Conservation (phyloP, 495 filamentous ascomycete species). For the Penicillium roqueforti region DNA sequence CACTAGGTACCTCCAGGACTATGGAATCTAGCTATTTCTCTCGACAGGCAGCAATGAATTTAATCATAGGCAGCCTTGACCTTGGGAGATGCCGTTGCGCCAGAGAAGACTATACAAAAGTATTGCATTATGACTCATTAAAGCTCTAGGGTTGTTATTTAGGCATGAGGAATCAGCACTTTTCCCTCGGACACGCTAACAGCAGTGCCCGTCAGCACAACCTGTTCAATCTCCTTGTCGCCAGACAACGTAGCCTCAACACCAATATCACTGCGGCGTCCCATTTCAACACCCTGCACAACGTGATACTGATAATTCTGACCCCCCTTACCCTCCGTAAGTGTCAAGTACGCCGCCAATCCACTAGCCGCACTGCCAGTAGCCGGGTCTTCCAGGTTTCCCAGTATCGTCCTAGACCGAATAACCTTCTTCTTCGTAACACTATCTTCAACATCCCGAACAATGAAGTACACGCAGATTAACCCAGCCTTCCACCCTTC, state of each 20-base stretch:
- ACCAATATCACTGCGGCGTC: conserved; percentile 57
- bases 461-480: conserved; percentile 56
- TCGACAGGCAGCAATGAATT: no score
- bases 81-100: no score
- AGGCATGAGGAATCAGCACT: conserved; percentile 26
- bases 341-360: conserved; percentile 54
- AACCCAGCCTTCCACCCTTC: conserved; percentile 54
- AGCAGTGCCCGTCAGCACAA: conserved; percentile 53
- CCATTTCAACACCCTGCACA: conserved; percentile 79
- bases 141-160: not conserved
- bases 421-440: conserved; percentile 29
- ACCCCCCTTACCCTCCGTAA: conserved; percentile 34
- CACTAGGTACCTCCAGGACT: no score
- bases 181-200: conserved; percentile 56
- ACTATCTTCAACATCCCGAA: conserved; percentile 34
- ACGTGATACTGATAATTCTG: conserved; percentile 44
- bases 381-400: conserved; percentile 60
- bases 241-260: conserved; percentile 37
- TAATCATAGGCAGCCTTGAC: no score
- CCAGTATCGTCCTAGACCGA: conserved; percentile 50
- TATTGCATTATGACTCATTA: not conserved
- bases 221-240: conserved; percentile 38
- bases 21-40: no score
- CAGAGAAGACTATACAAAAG: no score
- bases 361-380: conserved; percentile 64